These are phyloP conservation scores for Amanita pseudoporphyria DNA, from an alignment of 768 basidiomycete species.

Conservation along the genomic window DNA sequence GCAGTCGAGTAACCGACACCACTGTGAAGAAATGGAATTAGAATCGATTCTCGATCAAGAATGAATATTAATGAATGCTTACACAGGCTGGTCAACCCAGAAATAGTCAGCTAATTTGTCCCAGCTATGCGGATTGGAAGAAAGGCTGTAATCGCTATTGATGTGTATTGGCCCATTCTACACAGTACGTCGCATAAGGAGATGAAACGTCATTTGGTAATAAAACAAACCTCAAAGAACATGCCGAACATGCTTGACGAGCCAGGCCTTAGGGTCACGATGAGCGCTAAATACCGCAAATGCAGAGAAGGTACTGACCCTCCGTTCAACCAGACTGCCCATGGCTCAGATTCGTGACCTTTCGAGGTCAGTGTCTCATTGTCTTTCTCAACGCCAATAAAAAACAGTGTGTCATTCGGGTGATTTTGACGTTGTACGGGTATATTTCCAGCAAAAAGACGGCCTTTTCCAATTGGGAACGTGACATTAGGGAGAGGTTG, in stretches of 20 bases:
- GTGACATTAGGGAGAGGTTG: slow-evolving; percentile 50
- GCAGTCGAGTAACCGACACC: slow-evolving; percentile 59
- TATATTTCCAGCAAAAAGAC: slow-evolving; percentile 58
- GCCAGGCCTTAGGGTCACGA: slow-evolving; percentile 37
- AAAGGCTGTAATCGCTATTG: slow-evolving; percentile 36
- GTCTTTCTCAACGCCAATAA: slow-evolving; percentile 50
- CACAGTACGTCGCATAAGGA: background rate
- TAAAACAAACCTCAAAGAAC: slow-evolving; percentile 47
- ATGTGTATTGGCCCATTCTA: slow-evolving; percentile 67
- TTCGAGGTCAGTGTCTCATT: slow-evolving; percentile 43
- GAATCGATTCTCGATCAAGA: background rate
- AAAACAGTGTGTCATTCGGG: slow-evolving; percentile 59
- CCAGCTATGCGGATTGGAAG: slow-evolving; percentile 49
- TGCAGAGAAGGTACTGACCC: slow-evolving; percentile 30
- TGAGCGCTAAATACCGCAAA: background rate
- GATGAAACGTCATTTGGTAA: background rate
- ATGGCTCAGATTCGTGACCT: slow-evolving; percentile 37
- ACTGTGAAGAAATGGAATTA: slow-evolving; percentile 7
- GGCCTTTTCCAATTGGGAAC: slow-evolving; percentile 28
- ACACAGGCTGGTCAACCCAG: slow-evolving; percentile 72
- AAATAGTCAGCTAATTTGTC: slow-evolving; percentile 52
- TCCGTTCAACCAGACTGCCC: slow-evolving; percentile 71
- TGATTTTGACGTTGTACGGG: slow-evolving; percentile 48
- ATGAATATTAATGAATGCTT: slow-evolving; percentile 11
- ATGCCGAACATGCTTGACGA: slow-evolving; percentile 60